Conservation (phyloP, 2,329 filamentous ascomycete genomes). For the Pseudofabraea citricarpa region DNA sequence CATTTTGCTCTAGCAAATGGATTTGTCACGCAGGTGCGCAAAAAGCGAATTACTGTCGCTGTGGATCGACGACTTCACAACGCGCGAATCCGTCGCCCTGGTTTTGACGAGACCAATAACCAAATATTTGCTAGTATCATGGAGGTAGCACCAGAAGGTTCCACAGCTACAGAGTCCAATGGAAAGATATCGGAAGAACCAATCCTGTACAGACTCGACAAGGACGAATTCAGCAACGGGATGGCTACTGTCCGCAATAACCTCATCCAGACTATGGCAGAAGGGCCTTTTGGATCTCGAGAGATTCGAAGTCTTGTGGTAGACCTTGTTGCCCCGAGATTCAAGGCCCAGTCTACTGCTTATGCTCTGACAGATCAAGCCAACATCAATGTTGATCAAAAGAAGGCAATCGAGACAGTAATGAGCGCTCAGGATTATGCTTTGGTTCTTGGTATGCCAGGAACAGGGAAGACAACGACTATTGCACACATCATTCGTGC, state of each 20-base stretch:
- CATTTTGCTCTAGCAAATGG: slow-evolving; percentile 94
- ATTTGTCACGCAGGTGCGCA: slow-evolving; percentile 75
- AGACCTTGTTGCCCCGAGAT: slow-evolving; percentile 67
- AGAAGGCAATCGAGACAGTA: slow-evolving; percentile 82
- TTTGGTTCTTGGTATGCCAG: slow-evolving; percentile 96
- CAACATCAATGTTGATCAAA: slow-evolving; percentile 82
- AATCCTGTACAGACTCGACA: slow-evolving; percentile 80
- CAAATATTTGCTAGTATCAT: slow-evolving; percentile 90
- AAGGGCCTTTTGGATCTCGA: slow-evolving; percentile 63
- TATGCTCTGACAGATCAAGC: slow-evolving; percentile 58
- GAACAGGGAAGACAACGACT: slow-evolving; percentile 96
- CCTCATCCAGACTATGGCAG: slow-evolving; percentile 85
- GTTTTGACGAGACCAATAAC: slow-evolving; percentile 72
- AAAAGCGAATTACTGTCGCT: slow-evolving; percentile 74
- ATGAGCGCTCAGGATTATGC: slow-evolving; percentile 96
- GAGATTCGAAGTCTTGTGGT: slow-evolving; percentile 77
- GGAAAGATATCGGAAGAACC: slow-evolving; percentile 48
- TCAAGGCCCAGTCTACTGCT: slow-evolving; percentile 61
- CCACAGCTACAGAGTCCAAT: slow-evolving; percentile 44
- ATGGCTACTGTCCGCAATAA: slow-evolving; percentile 96
- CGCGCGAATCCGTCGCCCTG: slow-evolving; percentile 67
- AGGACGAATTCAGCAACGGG: slow-evolving; percentile 97
- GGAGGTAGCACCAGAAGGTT: slow-evolving; percentile 64
- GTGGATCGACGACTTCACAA: slow-evolving; percentile 90
- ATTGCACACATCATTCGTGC: slow-evolving; percentile 96